phyloP scores from a whole-genome alignment of 768 basidiomycete genomes.

The Lactifluus piperatus region DNA sequence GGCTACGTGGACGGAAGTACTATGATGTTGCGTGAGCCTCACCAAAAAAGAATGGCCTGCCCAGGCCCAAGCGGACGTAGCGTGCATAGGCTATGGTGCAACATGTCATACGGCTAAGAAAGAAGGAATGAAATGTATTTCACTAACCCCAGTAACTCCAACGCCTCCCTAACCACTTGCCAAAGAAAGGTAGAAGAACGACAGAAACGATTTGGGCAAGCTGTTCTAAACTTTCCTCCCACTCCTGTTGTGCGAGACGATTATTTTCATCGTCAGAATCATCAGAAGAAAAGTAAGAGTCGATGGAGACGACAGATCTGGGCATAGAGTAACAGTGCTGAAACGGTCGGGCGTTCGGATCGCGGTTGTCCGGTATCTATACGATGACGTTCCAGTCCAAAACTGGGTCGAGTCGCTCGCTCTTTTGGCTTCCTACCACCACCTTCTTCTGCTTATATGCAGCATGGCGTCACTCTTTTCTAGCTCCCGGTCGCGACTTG shows the following conservation, averaged over 20 bases:
- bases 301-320: conserved; percentile 50
- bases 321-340: conserved; percentile 38
- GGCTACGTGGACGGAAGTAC: background rate
- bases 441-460: conserved; percentile 31
- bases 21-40: conserved; percentile 18
- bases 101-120: background rate
- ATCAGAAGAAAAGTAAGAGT: conserved; percentile 40
- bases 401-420: background rate
- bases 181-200: conserved; percentile 76
- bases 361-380: background rate
- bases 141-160: conserved; percentile 81
- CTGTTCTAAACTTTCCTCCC: conserved; percentile 86
- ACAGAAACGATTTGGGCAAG: conserved; percentile 72
- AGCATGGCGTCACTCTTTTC: conserved; percentile 38
- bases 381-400: too few species aligned
- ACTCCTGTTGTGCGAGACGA: conserved; percentile 76
- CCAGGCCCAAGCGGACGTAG: conserved; percentile 55
- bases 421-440: background rate
- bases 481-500: conserved; percentile 43
- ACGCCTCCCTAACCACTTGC: conserved; percentile 80
- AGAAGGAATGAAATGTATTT: background rate
- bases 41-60: conserved; percentile 57
- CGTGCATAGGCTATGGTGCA: conserved; percentile 52
- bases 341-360: background rate
- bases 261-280: conserved; percentile 63